A percentile compares a stretch with the other conserved stretches of the same genome.
Evolutionary conservation across 176 grass and related monocot genomes (phyloP).

Genomic region (Aechmea fasciata): DNA sequence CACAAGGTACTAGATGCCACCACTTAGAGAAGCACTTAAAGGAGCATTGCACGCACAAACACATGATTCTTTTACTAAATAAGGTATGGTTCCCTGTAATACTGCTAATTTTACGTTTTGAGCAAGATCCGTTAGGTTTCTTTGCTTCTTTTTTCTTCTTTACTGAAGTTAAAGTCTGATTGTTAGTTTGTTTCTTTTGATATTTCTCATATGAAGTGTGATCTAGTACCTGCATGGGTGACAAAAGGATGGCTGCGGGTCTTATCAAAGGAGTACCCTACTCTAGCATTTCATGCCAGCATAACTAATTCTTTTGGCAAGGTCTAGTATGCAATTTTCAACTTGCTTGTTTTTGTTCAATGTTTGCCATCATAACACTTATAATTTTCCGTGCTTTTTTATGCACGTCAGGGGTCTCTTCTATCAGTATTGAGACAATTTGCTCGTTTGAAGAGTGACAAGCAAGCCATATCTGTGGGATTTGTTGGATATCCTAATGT

Average conservation of each 20-base stretch:
- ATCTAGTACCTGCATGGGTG: slow-evolving; percentile 90
- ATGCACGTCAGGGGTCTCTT: slow-evolving; percentile 60
- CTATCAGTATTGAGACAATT: slow-evolving; percentile 87
- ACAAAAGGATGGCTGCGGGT: slow-evolving; percentile 88
- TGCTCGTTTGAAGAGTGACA: slow-evolving; percentile 85
- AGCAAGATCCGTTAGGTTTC: background rate
- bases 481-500: slow-evolving; percentile 99
- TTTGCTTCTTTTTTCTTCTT: background rate
- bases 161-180: background rate
- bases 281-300: slow-evolving; percentile 91
- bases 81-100: slow-evolving; percentile 36
- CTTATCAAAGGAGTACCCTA: slow-evolving; percentile 81
- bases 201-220: slow-evolving; percentile 48
- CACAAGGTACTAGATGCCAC: slow-evolving; percentile 86
- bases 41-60: slow-evolving; percentile 84
- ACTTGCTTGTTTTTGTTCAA: background rate
- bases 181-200: slow-evolving; percentile 12
- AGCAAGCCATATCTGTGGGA: slow-evolving; percentile 94
- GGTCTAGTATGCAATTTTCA: slow-evolving; percentile 16
- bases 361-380: background rate
- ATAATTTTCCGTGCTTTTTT: background rate
- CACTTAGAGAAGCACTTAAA: slow-evolving; percentile 94
- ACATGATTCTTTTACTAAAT: slow-evolving; percentile 87
- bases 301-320: slow-evolving; percentile 95
- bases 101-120: background rate